Evolutionary conservation across 192 early-diverging fungal genomes (phyloP), one percentile per base, ranked within the genome.

Genomic region (Geosiphon pyriformis): DNA sequence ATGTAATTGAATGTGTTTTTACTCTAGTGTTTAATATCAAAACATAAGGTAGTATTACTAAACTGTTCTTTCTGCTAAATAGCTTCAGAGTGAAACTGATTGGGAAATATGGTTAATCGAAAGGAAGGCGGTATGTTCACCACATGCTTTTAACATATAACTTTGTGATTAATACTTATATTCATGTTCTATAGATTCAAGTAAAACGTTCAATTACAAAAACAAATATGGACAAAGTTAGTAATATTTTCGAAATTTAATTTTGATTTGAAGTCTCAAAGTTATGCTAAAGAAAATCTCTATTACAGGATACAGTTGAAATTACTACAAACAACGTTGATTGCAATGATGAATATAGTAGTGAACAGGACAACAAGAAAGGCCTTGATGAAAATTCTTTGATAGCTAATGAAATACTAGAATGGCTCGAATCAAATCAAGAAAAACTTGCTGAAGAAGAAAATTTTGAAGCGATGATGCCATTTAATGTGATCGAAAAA

Each of bases 81-180:
- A 69, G 67, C 46, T 2, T 17, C 20, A 58, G 57, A 69, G 59
- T 69, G 27, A 60, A 20, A 30, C 30, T 48, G 67, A 60, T 48
- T 69, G 58, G 47, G 67, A 69, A 56, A 18, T 37, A 48, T 69
- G 47, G 67, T 1, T 69, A 3, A 17, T 60, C 59, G 47, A 69
- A 33, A 69, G 42, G 20, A 69, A 46, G 48, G 58, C 57, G 31
- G 67, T 69, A 69, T 33, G 58, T 58, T 26, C 35, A 34, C 10
- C 32, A 33, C 35, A 4, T 26, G 23, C 31, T 58, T 58, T 58
- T 34, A 35, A 34, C 10, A 22, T 22, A 34, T 34, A 2, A 53
- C 51, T 35, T n/a, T n/a, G n/a, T n/a, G n/a, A 33, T 26, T 58
- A 17, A 34, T 58, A 33, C 12, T 58, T 0, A 34, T 58, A 12